Conservation (phyloP, 805 yeast genomes). For the Wickerhamiella parazyma region DNA sequence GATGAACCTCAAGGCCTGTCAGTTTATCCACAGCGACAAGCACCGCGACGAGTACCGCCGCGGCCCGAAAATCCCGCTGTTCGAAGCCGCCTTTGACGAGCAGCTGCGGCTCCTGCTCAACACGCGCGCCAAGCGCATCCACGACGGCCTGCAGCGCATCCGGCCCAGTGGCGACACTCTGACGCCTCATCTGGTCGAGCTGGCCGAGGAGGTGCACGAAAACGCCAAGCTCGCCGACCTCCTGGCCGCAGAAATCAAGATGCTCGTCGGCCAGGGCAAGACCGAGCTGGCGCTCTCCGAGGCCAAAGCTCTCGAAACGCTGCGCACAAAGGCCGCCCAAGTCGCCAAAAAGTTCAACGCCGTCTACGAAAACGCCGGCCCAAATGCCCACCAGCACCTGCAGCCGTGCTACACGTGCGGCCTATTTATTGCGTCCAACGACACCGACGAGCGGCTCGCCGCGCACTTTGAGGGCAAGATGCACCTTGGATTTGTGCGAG, state of each 20-base stretch:
- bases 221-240: constrained; percentile 35
- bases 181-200: constrained; percentile 27
- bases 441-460: constrained; percentile 75
- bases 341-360: constrained; percentile 23
- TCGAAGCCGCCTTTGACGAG: constrained; percentile 34
- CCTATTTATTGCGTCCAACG: constrained; percentile 71
- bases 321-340: constrained; percentile 18
- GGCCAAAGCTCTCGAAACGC: constrained; percentile 35
- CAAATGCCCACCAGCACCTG: constrained; percentile 75
- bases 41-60: neutral
- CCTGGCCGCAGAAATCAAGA: constrained; percentile 31
- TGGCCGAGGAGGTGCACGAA: constrained; percentile 18
- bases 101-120: constrained; percentile 42
- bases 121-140: constrained; percentile 55
- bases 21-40: constrained; percentile 46
- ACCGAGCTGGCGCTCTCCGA: constrained; percentile 44
- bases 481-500: constrained; percentile 67
- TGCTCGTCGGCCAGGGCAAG: neutral
- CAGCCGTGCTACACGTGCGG: constrained; percentile 89
- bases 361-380: constrained; percentile 45
- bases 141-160: constrained; percentile 46
- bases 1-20: constrained; percentile 70
- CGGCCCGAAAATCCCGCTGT: constrained; percentile 11
- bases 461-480: constrained; percentile 84
- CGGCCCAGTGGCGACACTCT: constrained; percentile 34